Conservation (phyloP, 306 rosid genomes). For the Inga laurina region DNA sequence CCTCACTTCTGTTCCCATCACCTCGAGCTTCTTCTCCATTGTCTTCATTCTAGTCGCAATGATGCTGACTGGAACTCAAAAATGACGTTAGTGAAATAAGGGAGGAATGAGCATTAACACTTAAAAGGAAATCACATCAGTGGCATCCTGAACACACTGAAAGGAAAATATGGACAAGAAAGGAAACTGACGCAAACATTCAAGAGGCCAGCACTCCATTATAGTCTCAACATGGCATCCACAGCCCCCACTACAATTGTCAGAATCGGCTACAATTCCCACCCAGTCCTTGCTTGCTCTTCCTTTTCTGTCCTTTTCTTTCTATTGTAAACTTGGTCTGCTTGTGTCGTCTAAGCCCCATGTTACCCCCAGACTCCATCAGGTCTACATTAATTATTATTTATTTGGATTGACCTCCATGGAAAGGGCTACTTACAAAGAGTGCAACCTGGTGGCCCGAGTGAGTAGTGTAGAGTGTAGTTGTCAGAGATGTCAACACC, state of each 20-base stretch:
- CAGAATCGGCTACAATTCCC: neutral
- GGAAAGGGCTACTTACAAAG: neutral
- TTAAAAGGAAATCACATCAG: neutral
- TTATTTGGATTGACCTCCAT: neutral
- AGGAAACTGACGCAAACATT: neutral
- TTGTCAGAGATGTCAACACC: neutral
- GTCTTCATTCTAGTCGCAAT: neutral
- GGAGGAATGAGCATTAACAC: neutral
- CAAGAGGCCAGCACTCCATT: neutral
- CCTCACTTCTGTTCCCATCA: neutral
- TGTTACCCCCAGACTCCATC: neutral
- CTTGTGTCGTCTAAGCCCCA: neutral
- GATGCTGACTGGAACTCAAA: neutral
- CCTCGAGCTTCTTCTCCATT: neutral
- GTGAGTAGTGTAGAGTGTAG: neutral
- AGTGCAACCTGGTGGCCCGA: neutral
- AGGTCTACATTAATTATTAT: neutral
- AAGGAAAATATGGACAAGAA: neutral
- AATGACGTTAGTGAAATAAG: too few species aligned
- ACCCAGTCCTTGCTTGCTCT: neutral
- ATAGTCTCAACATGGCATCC: neutral
- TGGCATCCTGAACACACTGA: neutral
- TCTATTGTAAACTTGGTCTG: neutral
- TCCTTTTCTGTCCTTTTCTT: neutral
- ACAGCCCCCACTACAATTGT: neutral